Base-by-base conservation (phyloP, 345 rosid species). In the Acer yangbiense region DNA sequence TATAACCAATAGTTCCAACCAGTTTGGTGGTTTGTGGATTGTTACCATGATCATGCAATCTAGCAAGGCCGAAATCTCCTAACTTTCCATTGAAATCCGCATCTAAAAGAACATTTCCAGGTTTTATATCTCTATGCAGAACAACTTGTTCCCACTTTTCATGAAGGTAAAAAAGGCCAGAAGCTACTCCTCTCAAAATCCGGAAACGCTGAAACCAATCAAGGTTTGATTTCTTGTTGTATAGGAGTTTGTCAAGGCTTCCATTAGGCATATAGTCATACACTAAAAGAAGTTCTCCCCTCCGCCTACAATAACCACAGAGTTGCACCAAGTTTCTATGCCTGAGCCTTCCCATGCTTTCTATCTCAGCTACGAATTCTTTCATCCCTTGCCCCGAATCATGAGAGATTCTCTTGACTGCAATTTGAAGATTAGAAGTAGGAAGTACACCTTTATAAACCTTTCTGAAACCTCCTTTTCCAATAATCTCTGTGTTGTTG, bases 341-440 rank as follows among this genome's bases (percentile, higher is more conserved):
- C 21, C 21, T 17, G 6, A 57, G 21, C 21, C 61, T 57, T n/a
- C 61, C 23, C 69, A 89, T 61, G 44, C 81, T 86, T 57, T 77
- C 81, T 16, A 88, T 84, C 79, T 87, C 87, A n/a, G 86, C 70
- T 50, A 86, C 86, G 0, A 85, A 81, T 21, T 87, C 88, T 54
- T 87, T 87, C 41, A 90, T 85, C 20, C 87, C 90, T 72, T 87
- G 89, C 35, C 80, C 80, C 16, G 84, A 76, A 64, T 87, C 77
- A n/a, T 87, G 89, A 18, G 81, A 82, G 48, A 93, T 77, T 52
- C 81, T 85, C 71, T 92, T 90, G 29, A 89, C 87, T 10, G 90
- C 95, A 71, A 93, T 80, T 48, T 91, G 76, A 9, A 78, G 73
- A 18, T 83, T 83, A 1, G 90, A 78, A 29, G 3, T 29, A 50